Base-by-base conservation (phyloP, 139 green algal species). In the Ulvella scutata region DNA sequence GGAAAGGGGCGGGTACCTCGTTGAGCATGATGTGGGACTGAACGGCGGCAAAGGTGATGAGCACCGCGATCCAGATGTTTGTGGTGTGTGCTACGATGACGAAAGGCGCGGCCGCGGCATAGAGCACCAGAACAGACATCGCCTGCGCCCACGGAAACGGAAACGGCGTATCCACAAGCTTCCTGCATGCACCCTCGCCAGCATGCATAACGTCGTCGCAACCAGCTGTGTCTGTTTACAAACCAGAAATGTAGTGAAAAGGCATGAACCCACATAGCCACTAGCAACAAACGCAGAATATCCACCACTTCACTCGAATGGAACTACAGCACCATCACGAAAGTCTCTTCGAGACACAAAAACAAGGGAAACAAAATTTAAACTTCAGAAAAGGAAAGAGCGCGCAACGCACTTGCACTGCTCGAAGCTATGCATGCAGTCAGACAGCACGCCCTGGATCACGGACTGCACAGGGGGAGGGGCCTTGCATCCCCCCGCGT, bases 91-190 rank as follows among this genome's bases (percentile, higher is more conserved):
- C 29, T 26, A 61, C 51, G 43, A 81, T n/a, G 37, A 76, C 33
- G 51, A 79, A 9, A 9, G 79, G 59, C 37, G 72, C 17, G 35
- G 10, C 43, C 36, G 74, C 21, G 13, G 31, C 44, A 60, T 40
- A 76, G 67, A 74, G 37, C 29, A 60, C 35, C 3, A 83, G 35
- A 35, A 74, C 67, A 26, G 13, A 21, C 9, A 72, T 72, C 7
- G 61, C 23, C 59, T 82, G 78, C 31, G 62, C 72, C 29, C 17
- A 74, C 3, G 79, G 79, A 51, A 83, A 82, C n/a, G 79, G 78
- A 67, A 84, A 84, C 17, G 79, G 79, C 38, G 74, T 82, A 21
- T 82, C 74, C 9, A 77, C 78, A 20, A 79, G 38, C 17, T 81
- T 81, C 4, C 76, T 33, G 31, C 74, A 74, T n/a, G n/a, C n/a